Conservation (phyloP, 1,139 yeast genomes). For the Geotrichum candidum region DNA sequence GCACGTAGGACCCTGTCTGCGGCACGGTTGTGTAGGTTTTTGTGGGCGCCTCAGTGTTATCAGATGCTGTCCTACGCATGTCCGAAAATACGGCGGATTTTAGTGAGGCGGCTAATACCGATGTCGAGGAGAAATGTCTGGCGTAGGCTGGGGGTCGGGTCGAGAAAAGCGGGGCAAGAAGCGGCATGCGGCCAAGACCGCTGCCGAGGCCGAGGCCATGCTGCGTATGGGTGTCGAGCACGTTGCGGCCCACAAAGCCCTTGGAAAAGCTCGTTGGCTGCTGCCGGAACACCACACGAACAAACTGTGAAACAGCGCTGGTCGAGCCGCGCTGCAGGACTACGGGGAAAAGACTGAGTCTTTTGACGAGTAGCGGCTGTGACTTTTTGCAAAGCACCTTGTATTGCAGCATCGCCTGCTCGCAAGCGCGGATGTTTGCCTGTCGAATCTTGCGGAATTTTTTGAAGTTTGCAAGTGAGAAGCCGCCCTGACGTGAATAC, state of each 20-base stretch:
- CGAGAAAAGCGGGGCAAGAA: not conserved
- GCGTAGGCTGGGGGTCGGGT: not conserved
- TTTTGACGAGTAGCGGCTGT: not conserved
- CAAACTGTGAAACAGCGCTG: not conserved
- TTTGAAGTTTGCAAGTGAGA: not conserved
- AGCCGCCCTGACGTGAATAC: not conserved
- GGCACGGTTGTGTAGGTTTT: not conserved
- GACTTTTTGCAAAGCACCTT: not conserved
- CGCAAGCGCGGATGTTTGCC: not conserved
- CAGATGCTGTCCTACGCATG: not conserved
- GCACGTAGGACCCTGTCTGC: slow-evolving; percentile 26
- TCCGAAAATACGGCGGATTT: not conserved
- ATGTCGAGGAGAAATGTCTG: not conserved
- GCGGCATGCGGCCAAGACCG: slow-evolving; percentile 1
- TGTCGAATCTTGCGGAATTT: not conserved
- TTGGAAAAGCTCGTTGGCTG: not conserved
- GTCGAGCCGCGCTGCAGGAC: not conserved
- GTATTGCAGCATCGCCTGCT: not conserved
- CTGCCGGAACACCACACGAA: not conserved
- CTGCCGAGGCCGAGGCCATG: not conserved
- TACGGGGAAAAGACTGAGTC: not conserved
- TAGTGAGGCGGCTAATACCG: not conserved
- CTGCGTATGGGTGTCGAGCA: not conserved
- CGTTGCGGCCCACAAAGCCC: not conserved
- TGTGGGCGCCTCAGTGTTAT: not conserved